These are phyloP conservation scores for Rubia yunnanensis DNA, from an alignment of 257 asterid species.

Conservation along the genomic window DNA sequence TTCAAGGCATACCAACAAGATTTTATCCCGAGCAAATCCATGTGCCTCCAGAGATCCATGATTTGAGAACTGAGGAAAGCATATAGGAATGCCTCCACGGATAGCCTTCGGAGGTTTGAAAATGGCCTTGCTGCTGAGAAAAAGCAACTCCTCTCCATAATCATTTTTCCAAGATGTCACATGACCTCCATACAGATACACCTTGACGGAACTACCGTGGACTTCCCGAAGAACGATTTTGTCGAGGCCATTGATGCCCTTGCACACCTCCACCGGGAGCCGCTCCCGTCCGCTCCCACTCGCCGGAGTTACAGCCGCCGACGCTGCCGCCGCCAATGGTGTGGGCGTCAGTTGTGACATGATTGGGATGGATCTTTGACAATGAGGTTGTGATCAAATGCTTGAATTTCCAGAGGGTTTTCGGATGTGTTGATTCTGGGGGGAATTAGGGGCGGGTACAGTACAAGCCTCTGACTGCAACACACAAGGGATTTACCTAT, in stretches of 20 bases:
- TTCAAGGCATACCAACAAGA: no score
- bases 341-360: conserved; percentile 7
- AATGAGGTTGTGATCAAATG: neutral
- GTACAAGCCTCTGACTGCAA: neutral
- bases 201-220: conserved; percentile 95
- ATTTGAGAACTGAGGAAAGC: conserved; percentile 92
- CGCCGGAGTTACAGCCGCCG: neutral
- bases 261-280: conserved; percentile 38
- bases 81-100: conserved; percentile 95
- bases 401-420: neutral
- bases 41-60: conserved; percentile 64
- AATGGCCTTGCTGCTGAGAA: conserved; percentile 65
- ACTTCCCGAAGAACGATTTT: conserved; percentile 74
- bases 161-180: conserved; percentile 92
- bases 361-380: neutral
- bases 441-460: neutral
- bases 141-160: conserved; percentile 77
- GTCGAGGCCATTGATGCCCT: conserved; percentile 83
- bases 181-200: conserved; percentile 72
- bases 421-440: no score
- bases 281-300: conserved; percentile 29
- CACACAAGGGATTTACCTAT: no score
- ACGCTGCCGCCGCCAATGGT: neutral
- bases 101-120: conserved; percentile 82
- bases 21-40: conserved; percentile 91